Evolutionary conservation across 2,329 filamentous ascomycete genomes (phyloP).

Genomic region (Nemania sp.): DNA sequence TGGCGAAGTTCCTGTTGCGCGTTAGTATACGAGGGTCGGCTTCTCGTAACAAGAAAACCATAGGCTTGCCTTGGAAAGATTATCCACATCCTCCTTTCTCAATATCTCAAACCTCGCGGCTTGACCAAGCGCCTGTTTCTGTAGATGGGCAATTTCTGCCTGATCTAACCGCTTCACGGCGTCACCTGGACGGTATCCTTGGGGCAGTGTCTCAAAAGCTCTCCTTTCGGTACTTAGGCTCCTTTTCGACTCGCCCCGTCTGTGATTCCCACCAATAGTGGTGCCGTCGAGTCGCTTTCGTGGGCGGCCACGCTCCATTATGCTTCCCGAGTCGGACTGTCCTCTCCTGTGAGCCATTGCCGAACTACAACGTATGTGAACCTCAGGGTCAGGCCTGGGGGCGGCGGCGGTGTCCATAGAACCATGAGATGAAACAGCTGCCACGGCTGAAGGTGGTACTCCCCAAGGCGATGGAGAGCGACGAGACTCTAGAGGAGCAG

Average conservation of each 20-base stretch:
- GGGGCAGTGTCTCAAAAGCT: constrained; percentile 65
- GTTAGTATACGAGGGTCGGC: constrained; percentile 2
- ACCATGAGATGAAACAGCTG: constrained; percentile 36
- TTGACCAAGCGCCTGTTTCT: constrained; percentile 65
- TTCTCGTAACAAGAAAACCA: neutral
- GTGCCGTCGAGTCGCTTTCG: constrained; percentile 55
- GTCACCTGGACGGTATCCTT: constrained; percentile 60
- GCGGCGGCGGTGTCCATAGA: constrained; percentile 35
- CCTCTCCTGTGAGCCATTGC: constrained; percentile 52
- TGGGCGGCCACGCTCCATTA: constrained; percentile 66
- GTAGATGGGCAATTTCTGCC: constrained; percentile 55
- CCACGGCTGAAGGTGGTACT: constrained; percentile 34
- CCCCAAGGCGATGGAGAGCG: constrained; percentile 53
- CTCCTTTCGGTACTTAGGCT: constrained; percentile 57
- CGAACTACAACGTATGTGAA: constrained; percentile 25
- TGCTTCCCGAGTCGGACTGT: constrained; percentile 61
- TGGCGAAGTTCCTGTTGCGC: constrained; percentile 66
- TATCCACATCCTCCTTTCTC: constrained; percentile 63
- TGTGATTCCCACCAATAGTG: constrained; percentile 43
- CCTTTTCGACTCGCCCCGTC: constrained; percentile 49
- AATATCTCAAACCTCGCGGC: constrained; percentile 69
- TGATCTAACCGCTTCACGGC: constrained; percentile 53
- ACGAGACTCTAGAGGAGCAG: constrained; percentile 52
- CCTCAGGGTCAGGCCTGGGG: constrained; percentile 42
- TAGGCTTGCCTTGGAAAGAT: constrained; percentile 62